These are phyloP conservation scores for Aureobasidium melanogenum DNA, from an alignment of 2,329 filamentous ascomycete species.

Conservation along the genomic window DNA sequence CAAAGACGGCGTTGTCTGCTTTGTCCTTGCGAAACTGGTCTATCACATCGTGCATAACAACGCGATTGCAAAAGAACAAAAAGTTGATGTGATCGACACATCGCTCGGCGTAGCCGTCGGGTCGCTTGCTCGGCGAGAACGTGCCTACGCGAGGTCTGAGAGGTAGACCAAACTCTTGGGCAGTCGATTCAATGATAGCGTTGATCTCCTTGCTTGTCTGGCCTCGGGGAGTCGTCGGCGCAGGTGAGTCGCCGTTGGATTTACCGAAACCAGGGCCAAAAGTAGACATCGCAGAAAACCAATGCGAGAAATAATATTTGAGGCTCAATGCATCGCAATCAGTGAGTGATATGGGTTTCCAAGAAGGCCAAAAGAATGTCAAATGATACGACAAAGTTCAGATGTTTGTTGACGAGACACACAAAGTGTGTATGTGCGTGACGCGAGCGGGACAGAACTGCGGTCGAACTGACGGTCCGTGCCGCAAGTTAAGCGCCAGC, in stretches of 20 bases:
- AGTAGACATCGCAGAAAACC: neutral
- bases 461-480: neutral
- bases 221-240: slow-evolving; percentile 9
- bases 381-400: neutral
- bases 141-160: neutral
- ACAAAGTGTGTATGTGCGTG: neutral
- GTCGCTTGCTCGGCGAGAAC: slow-evolving; percentile 7
- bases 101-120: neutral
- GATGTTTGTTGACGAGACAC: neutral
- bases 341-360: too few species aligned
- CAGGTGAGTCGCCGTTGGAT: slow-evolving; percentile 1
- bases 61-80: slow-evolving; percentile 13
- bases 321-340: neutral
- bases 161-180: slow-evolving; percentile 5
- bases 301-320: neutral
- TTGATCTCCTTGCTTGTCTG: slow-evolving; percentile 14
- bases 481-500: neutral
- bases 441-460: neutral
- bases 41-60: slow-evolving; percentile 11
- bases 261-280: neutral
- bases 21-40: slow-evolving; percentile 8
- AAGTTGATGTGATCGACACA: slow-evolving; percentile 12
- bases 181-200: neutral
- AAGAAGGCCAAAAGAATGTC: neutral
- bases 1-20: neutral